Evolutionary conservation across 2,329 filamentous ascomycete species (phyloP).

Genomic region (Tolypocladium sp.): DNA sequence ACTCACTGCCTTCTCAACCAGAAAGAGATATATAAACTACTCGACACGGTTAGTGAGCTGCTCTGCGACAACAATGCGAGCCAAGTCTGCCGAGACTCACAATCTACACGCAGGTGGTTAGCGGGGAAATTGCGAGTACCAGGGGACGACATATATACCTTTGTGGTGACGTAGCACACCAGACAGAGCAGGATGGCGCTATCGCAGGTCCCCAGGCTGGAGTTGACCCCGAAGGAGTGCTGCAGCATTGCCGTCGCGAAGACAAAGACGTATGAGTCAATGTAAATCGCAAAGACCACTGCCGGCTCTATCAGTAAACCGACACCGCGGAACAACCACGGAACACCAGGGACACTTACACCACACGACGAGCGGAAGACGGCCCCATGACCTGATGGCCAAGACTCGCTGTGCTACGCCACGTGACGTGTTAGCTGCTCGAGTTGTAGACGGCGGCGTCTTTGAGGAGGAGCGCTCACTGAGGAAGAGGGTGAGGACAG

Average conservation of each 20-base stretch:
- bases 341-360: slow-evolving; percentile 19
- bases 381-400: slow-evolving; percentile 27
- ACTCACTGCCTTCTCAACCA: slow-evolving; percentile 54
- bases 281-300: slow-evolving; percentile 53
- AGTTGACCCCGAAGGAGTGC: slow-evolving; percentile 47
- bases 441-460: too few relatives aligned
- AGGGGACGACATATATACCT: slow-evolving; percentile 28
- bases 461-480: slow-evolving; percentile 15
- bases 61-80: not conserved
- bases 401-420: slow-evolving; percentile 25
- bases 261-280: slow-evolving; percentile 52
- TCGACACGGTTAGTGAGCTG: not conserved
- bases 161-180: slow-evolving; percentile 53
- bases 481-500: slow-evolving; percentile 25
- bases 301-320: not conserved
- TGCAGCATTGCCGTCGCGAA: slow-evolving; percentile 47
- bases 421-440: too few relatives aligned
- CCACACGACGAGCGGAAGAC: slow-evolving; percentile 33
- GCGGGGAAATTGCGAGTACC: not conserved
- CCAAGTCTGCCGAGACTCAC: slow-evolving; percentile 10
- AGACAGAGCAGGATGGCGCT: slow-evolving; percentile 52
- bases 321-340: not conserved
- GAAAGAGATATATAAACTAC: slow-evolving; percentile 53
- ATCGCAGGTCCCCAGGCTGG: slow-evolving; percentile 40
- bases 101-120: slow-evolving; percentile 14